Evolutionary conservation across 1,284 basidiomycete species (phyloP).

Genomic region (Coniferiporia sulphurascens): DNA sequence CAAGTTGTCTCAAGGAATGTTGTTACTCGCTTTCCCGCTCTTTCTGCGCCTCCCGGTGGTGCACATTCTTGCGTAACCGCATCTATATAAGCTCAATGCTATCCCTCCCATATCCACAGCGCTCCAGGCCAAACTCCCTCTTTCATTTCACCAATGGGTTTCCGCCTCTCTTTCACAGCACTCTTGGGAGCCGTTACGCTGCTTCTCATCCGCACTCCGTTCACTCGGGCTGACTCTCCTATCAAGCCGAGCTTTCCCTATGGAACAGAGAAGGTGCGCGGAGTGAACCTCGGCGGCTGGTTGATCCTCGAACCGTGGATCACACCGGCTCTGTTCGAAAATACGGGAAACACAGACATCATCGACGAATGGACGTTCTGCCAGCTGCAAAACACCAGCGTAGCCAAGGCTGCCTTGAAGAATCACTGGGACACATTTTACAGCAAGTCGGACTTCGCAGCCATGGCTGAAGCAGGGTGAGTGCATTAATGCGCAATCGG

Average conservation of each 20-base stretch:
- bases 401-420: slow-evolving; percentile 47
- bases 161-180: not conserved
- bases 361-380: slow-evolving; percentile 88
- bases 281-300: slow-evolving; percentile 79
- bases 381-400: slow-evolving; percentile 47
- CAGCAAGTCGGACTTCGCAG: slow-evolving; percentile 68
- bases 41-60: no score
- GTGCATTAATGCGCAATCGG: not conserved
- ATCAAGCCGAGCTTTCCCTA: slow-evolving; percentile 44
- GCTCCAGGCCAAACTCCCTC: no score
- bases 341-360: slow-evolving; percentile 62
- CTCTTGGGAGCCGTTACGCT: not conserved
- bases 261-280: slow-evolving; percentile 51
- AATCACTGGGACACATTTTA: slow-evolving; percentile 82
- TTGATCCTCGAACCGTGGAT: slow-evolving; percentile 88
- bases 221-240: slow-evolving; percentile 21
- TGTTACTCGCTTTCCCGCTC: no score
- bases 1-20: no score
- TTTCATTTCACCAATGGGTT: not conserved
- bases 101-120: no score
- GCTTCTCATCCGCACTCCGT: slow-evolving; percentile 19
- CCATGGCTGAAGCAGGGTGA: slow-evolving; percentile 71
- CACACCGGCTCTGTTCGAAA: slow-evolving; percentile 80
- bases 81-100: no score
- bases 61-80: no score